Percentiles rank a stretch among this genome's conserved stretches.
Evolutionary conservation across 805 yeast genomes (phyloP).

Genomic region (Teunomyces kruisii): DNA sequence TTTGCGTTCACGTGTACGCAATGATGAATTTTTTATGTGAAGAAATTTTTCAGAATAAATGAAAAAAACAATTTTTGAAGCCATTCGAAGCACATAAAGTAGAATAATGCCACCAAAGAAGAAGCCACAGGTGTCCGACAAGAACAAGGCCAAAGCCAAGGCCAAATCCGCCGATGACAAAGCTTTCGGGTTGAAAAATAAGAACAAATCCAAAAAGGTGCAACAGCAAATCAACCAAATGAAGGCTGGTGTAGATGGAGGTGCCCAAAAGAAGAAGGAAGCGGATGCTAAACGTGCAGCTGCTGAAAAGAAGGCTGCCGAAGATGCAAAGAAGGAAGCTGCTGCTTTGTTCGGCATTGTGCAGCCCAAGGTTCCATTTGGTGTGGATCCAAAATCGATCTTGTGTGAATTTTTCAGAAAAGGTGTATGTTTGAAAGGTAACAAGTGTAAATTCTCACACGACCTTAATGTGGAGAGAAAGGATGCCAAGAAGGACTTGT

Average conservation of each 20-base stretch:
- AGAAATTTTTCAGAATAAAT: slow-evolving; percentile 2
- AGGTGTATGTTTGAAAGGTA: slow-evolving; percentile 81
- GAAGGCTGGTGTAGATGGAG: slow-evolving; percentile 45
- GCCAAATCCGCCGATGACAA: slow-evolving; percentile 74
- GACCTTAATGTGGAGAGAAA: slow-evolving; percentile 83
- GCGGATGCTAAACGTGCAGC: slow-evolving; percentile 68
- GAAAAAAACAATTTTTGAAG: neutral
- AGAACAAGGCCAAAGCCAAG: slow-evolving; percentile 65
- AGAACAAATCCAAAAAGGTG: slow-evolving; percentile 87
- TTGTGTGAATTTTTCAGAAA: slow-evolving; percentile 87
- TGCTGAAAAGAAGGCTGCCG: slow-evolving; percentile 88
- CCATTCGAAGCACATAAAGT: neutral
- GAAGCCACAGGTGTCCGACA: slow-evolving; percentile 49
- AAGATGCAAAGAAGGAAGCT: slow-evolving; percentile 85
- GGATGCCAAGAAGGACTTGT: slow-evolving; percentile 86
- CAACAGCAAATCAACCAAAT: slow-evolving; percentile 53
- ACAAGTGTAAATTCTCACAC: slow-evolving; percentile 90
- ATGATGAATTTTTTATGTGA: neutral
- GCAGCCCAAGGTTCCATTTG: slow-evolving; percentile 87
- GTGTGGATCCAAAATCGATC: slow-evolving; percentile 95
- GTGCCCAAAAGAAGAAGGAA: slow-evolving; percentile 63
- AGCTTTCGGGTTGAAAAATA: slow-evolving; percentile 94
- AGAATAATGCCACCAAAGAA: slow-evolving; percentile 75
- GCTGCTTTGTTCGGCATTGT: slow-evolving; percentile 72
- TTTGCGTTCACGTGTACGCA: slow-evolving; percentile 2